Base-by-base conservation (phyloP, 73 alveolate genomes). In the Diophrys sp. region DNA sequence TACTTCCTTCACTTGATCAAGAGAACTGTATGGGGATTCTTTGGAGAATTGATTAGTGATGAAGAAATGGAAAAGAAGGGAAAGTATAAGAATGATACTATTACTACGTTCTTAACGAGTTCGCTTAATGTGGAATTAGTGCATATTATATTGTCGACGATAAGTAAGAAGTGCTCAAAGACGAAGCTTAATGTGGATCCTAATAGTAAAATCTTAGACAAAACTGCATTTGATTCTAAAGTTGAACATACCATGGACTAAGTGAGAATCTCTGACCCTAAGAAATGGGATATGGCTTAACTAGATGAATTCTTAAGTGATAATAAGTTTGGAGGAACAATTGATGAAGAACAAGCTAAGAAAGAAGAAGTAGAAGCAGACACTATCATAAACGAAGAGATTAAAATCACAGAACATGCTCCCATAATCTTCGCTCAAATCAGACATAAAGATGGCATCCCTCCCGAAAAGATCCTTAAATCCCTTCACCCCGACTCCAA, bases 101-200 rank as follows among this genome's bases (percentile, higher is more conserved):
- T 86, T 55, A 66, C 89, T 18, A 80, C 93, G 1, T 86, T 86
- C 74, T 71, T 86, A 29, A 86, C 82, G n/a, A 79, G 89, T 23
- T 79, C 89, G 23, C 70, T 86, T 32, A 86, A 86, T 56, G 83
- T 86, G 1, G 93, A 86, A 67, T 75, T 86, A 11, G 93, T 86
- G 44, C 83, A 86, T 66, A 75, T 86, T 32, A 86, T 86, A 33
- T 66, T 86, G 54, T 70, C 73, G 44, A 55, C 89, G 0, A 80
- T 86, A 29, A 80, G 75, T 1, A 81, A 78, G 14, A 56, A 57
- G 14, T 74, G 83, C 54, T 25, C 33, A 23, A 73, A 44, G 18
- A 44, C 62, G 5, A 44, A 44, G 18, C n/a, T 44, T 44, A 44
- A 44, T 18, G 62, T 44, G 5, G 62, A 44, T 18, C 62, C 62